These are phyloP conservation scores for Canna indica DNA, from an alignment of 176 grass and related monocot genomes.

Conservation along the genomic window DNA sequence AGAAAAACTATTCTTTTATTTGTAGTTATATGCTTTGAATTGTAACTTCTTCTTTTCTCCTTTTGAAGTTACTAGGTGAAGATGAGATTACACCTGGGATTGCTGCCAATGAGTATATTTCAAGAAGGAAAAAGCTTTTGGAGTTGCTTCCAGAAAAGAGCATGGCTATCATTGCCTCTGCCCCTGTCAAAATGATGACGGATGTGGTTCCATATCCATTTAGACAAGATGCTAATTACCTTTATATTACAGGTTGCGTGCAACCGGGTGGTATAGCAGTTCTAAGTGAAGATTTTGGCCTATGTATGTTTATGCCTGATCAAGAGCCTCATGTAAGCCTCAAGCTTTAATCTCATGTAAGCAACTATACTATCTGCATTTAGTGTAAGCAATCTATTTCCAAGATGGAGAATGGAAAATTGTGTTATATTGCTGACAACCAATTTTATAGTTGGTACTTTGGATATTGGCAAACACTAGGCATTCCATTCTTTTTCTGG, in stretches of 20 bases:
- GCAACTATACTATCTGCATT: too few species aligned
- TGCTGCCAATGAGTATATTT: conserved; percentile 50
- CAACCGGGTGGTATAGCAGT: conserved; percentile 82
- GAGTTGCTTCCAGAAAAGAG: conserved; percentile 64
- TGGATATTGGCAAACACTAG: not conserved
- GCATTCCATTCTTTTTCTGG: not conserved
- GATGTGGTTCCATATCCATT: conserved; percentile 84
- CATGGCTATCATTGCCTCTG: conserved; percentile 75
- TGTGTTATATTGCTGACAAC: not conserved
- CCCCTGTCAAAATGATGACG: conserved; percentile 92
- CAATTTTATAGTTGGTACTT: not conserved
- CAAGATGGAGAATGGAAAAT: not conserved
- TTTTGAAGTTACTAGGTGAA: conserved; percentile 55
- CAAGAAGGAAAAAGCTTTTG: conserved; percentile 58
- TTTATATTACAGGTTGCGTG: conserved; percentile 73
- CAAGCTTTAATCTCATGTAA: conserved; percentile 5
- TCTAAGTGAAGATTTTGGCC: conserved; percentile 50
- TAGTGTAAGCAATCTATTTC: too few species aligned
- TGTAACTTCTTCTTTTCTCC: not conserved
- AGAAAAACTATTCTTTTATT: not conserved
- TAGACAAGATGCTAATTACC: conserved; percentile 78
- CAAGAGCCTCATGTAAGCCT: conserved; percentile 47
- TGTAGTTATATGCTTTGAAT: not conserved
- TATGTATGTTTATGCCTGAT: conserved; percentile 95
- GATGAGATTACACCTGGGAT: conserved; percentile 87